phyloP scores from a whole-genome alignment of 805 yeast genomes.

The Metschnikowia cubensis region DNA sequence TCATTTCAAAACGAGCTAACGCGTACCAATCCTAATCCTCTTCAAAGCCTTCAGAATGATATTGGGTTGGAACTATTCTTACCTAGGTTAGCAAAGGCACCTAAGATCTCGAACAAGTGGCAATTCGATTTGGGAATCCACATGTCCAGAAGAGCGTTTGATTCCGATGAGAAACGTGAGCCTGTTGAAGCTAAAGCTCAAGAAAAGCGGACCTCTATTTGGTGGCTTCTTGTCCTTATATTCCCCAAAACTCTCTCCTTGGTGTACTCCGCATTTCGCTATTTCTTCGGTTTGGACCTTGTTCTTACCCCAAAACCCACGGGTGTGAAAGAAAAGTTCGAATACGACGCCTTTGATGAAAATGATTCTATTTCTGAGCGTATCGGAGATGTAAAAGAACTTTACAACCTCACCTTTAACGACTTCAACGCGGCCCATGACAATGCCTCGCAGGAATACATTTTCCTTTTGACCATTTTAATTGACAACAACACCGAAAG shows the following conservation, averaged over 20 bases:
- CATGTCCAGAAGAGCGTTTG: conserved; percentile 23
- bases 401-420: conserved; percentile 11
- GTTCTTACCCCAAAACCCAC: conserved; percentile 22
- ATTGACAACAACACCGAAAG: conserved; percentile 22
- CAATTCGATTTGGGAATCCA: conserved; percentile 41
- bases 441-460: conserved; percentile 23
- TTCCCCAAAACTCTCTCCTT: conserved; percentile 51
- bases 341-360: conserved; percentile 25
- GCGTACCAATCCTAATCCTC: not conserved
- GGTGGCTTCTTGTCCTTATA: conserved; percentile 47
- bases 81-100: conserved; percentile 40
- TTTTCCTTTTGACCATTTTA: conserved; percentile 34
- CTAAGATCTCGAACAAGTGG: conserved; percentile 38
- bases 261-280: conserved; percentile 32
- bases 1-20: not conserved
- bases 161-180: conserved; percentile 1
- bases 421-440: conserved; percentile 32
- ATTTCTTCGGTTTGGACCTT: conserved; percentile 21
- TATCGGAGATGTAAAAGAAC: not conserved
- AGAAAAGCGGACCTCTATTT: conserved; percentile 25
- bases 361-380: conserved; percentile 8
- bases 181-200: conserved; percentile 5
- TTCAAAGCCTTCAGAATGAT: conserved; percentile 25
- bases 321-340: conserved; percentile 15
- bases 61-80: conserved; percentile 24